Evolutionary conservation across 75 land plant genomes (phyloP), one percentile per base, ranked within the genome.

Genomic region (Sequoiadendron giganteum): DNA sequence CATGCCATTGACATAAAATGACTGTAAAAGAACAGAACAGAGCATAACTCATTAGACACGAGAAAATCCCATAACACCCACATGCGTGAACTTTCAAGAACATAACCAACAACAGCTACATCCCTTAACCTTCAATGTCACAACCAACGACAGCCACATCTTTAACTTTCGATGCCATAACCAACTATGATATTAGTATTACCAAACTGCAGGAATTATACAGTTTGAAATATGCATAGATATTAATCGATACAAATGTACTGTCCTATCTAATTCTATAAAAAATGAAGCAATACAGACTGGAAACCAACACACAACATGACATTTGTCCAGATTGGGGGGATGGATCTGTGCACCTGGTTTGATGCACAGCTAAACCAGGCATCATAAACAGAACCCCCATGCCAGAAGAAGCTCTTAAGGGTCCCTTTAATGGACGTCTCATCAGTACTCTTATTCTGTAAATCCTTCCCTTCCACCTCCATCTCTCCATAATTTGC

Each of bases 311-410:
- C 28, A 42, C 36, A 47, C 21, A n/a, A 13, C 39, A 78, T 8
- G 32, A n/a, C 25, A 38, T 32, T 55, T 65, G 28, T 28, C 30
- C 84, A 85, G 36, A 58, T 39, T 61, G 72, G 34, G 19, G 38
- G 47, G 11, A n/a, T 77, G 32, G 84, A 75, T 86, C 86, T 32
- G 30, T 36, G 45, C 70, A 94, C 95, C 89, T 94, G 95, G 75
- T 94, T 94, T 32, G 95, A 94, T 10, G 96, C 94, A 85, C 96
- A 95, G 87, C 95, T 94, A 89, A 95, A 95, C 96, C 96, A 95
- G 88, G 96, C 95, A 88, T 95, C 95, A 32, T 86, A 94, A 10
- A 90, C 95, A 75, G 96, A 95, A 49, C 96, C 95, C 21, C 96
- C 96, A 42, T 95, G 95, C 95, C 95, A 95, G 73, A 95, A 91